phyloP scores from a whole-genome alignment of 768 basidiomycete species.

The Mycena albidolilacea region DNA sequence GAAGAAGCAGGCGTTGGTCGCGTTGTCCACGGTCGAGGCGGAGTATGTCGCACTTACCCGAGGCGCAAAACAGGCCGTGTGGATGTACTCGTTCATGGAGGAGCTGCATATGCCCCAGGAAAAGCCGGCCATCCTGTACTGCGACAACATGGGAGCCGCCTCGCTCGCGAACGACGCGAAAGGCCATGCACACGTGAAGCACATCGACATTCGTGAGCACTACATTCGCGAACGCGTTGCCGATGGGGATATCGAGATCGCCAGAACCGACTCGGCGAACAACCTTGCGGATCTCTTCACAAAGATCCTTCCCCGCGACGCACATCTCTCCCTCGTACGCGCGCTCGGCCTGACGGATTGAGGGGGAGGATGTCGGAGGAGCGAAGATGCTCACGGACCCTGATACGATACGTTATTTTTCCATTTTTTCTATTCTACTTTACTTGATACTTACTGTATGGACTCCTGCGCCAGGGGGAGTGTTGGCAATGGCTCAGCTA shows the following conservation, averaged over 20 bases:
- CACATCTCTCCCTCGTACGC: neutral
- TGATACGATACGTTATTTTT: too few species aligned
- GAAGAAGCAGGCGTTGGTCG: slow-evolving; percentile 50
- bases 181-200: slow-evolving; percentile 22
- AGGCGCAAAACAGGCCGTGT: neutral
- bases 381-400: too few species aligned
- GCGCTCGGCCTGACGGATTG: too few species aligned
- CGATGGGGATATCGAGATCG: slow-evolving; percentile 11
- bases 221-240: slow-evolving; percentile 19
- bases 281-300: slow-evolving; percentile 49
- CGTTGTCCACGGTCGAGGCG: slow-evolving; percentile 26
- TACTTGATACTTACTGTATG: too few species aligned
- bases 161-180: slow-evolving; percentile 15
- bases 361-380: too few species aligned
- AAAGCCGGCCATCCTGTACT: slow-evolving; percentile 38
- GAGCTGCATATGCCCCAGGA: slow-evolving; percentile 43
- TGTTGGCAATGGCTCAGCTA: too few species aligned
- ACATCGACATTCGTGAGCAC: slow-evolving; percentile 33
- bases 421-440: too few species aligned
- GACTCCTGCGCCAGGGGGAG: too few species aligned
- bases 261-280: slow-evolving; percentile 34
- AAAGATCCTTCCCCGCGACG: slow-evolving; percentile 41
- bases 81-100: neutral
- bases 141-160: slow-evolving; percentile 47
- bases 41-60: slow-evolving; percentile 32